These are phyloP conservation scores for Aspergillus awamori DNA, from an alignment of 2,329 filamentous ascomycete genomes.

Conservation along the genomic window DNA sequence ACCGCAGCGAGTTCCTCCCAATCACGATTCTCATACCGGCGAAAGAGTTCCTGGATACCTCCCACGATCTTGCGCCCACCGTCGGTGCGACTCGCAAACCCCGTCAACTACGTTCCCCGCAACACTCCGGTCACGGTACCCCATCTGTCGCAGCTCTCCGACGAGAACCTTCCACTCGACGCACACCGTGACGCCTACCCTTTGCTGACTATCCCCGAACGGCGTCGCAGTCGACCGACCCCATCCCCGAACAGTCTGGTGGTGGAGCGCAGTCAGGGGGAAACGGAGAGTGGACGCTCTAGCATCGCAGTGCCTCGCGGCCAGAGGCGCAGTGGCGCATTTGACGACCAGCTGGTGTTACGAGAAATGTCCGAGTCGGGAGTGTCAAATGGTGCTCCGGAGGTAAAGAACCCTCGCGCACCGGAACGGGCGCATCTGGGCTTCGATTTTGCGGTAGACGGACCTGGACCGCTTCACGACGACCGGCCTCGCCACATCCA, in stretches of 20 bases:
- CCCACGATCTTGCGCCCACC: constrained; percentile 38
- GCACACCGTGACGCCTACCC: constrained; percentile 55
- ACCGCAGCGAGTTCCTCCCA: constrained; percentile 14
- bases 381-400: constrained; percentile 29
- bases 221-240: constrained; percentile 56
- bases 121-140: constrained; percentile 51
- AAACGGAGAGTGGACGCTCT: constrained; percentile 53
- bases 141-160: constrained; percentile 33
- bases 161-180: constrained; percentile 39
- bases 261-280: constrained; percentile 51
- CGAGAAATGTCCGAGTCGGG: constrained; percentile 32
- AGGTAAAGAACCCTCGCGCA: constrained; percentile 32
- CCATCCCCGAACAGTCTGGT: constrained; percentile 50
- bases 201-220: constrained; percentile 60
- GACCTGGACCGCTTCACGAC: constrained; percentile 19
- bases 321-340: constrained; percentile 41
- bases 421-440: constrained; percentile 36
- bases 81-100: constrained; percentile 62
- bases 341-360: constrained; percentile 25
- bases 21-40: constrained; percentile 14
- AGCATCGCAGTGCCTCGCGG: constrained; percentile 56
- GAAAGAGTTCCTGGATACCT: constrained; percentile 21
- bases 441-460: constrained; percentile 24
- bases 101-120: constrained; percentile 63
- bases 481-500: constrained; percentile 42